Evolutionary conservation across 2,329 filamentous ascomycete genomes (phyloP).

Genomic region (Fusarium luffae): DNA sequence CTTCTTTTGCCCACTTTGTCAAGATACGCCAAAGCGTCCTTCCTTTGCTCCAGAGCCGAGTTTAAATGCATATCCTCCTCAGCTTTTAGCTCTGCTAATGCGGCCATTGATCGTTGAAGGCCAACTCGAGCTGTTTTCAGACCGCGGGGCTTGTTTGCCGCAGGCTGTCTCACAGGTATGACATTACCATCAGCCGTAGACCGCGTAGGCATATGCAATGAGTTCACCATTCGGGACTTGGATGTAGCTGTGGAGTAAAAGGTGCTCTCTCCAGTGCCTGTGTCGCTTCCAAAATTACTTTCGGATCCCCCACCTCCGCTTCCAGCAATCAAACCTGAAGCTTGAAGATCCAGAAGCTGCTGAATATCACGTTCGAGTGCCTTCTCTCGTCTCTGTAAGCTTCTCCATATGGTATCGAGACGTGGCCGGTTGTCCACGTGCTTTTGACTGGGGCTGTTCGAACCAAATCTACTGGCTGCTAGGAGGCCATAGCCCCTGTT

Average conservation of each 20-base stretch:
- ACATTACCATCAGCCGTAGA: conserved; percentile 59
- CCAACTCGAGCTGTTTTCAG: conserved; percentile 73
- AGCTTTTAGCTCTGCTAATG: conserved; percentile 72
- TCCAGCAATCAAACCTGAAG: conserved; percentile 56
- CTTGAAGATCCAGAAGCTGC: conserved; percentile 61
- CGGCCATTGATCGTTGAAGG: conserved; percentile 70
- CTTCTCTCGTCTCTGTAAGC: conserved; percentile 58
- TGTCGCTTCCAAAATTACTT: conserved; percentile 48
- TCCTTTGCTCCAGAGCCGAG: conserved; percentile 65
- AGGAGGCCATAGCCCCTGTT: conserved; percentile 28
- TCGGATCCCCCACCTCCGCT: conserved; percentile 45
- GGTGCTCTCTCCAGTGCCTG: conserved; percentile 56
- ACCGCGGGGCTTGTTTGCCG: conserved; percentile 60
- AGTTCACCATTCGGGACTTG: conserved; percentile 54
- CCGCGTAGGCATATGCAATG: conserved; percentile 55
- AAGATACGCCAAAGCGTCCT: conserved; percentile 68
- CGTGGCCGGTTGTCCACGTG: conserved; percentile 45
- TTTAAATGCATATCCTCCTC: conserved; percentile 74
- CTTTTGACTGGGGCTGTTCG: conserved; percentile 48
- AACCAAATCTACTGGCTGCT: conserved; percentile 29
- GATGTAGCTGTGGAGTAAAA: conserved; percentile 55
- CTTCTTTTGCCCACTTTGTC: conserved; percentile 63
- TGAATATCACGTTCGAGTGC: conserved; percentile 61
- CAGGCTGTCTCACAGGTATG: conserved; percentile 70
- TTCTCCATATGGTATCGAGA: conserved; percentile 60